Base-by-base conservation (phyloP, 257 asterid genomes). In the Gynochthodes officinalis region DNA sequence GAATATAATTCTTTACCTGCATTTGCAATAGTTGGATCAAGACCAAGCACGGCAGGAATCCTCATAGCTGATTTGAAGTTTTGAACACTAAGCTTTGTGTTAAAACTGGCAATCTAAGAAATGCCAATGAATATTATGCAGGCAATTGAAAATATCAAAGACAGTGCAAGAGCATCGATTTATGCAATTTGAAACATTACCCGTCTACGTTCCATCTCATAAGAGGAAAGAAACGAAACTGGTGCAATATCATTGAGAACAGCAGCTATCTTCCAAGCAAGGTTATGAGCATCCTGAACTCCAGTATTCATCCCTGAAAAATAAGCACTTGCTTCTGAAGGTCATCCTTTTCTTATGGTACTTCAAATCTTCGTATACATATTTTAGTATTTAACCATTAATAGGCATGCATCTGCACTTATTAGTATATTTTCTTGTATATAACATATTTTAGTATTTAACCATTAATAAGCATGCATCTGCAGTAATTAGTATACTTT, bases 11-110 rank as follows among this genome's bases (percentile, higher is more conserved):
- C 39, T 71, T 74, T 73, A 94, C 99, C 96, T 69, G 97, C 84
- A 83, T 83, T 87, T 74, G 99, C 97, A 73, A 94, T 84, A 18
- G 75, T 82, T 50, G 97, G 99, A 78, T 89, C 91, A 78, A 94
- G 95, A 68, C 99, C 99, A 79, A 94, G 97, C 75, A 96, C 90
- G 82, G 99, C 89, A 82, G 97, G 97, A 81, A 94, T 94, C 64
- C 82, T 84, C 96, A 86, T 87, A 44, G 97, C 97, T 50, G 97
- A 96, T 86, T 82, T 87, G 75, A 89, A 91, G 87, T 91, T 94
- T 85, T 94, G 65, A 32, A 94, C 90, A 52, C 99, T 94, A 19
- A 94, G 85, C 59, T 77, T 83, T n/a, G 97, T 94, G 80, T 94
- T 94, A 72, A 71, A 89, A 66, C 78, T 78, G 82, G 98, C 96